Percentiles rank a stretch among this genome's conserved stretches.
These are phyloP conservation scores for Termitomyces sp. DNA, from an alignment of 768 basidiomycete genomes.

Conservation along the genomic window DNA sequence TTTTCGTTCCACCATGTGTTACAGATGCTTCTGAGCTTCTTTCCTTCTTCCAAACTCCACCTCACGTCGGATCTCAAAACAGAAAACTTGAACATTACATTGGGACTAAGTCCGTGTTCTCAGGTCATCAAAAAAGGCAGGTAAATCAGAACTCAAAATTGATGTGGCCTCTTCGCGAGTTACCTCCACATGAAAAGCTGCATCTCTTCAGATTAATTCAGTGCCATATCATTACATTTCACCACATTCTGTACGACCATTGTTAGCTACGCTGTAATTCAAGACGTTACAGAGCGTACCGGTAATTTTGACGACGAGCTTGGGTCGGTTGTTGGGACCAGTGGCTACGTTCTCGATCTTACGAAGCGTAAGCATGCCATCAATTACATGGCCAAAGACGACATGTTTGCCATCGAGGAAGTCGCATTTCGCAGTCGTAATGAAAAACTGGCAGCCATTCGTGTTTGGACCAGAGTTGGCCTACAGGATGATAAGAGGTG, in stretches of 20 bases:
- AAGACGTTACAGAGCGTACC: conserved; percentile 37
- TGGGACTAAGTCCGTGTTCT: background rate
- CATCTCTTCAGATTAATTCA: background rate
- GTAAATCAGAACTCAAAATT: too few species aligned
- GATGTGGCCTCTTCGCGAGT: too few species aligned
- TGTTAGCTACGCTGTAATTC: background rate
- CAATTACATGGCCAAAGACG: conserved; percentile 87
- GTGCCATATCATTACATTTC: conserved; percentile 4
- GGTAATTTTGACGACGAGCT: conserved; percentile 82
- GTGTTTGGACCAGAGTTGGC: conserved; percentile 95
- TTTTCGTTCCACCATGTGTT: too few species aligned
- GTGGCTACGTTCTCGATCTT: conserved; percentile 97
- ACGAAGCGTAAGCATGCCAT: conserved; percentile 91
- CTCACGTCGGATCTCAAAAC: too few species aligned
- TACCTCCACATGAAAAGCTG: background rate
- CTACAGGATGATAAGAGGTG: conserved; percentile 32
- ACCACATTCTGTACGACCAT: conserved; percentile 6
- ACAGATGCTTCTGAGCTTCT: too few species aligned
- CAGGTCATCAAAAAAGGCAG: background rate
- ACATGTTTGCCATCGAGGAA: conserved; percentile 96
- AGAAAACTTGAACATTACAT: too few species aligned
- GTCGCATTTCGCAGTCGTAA: conserved; percentile 92
- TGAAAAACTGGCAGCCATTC: conserved; percentile 98
- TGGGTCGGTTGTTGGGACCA: conserved; percentile 86
- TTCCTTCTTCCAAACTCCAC: too few species aligned